Evolutionary conservation across 129 eudicot species (phyloP), one percentile per base, ranked within the genome.

Genomic region (Flaveria bidentis): DNA sequence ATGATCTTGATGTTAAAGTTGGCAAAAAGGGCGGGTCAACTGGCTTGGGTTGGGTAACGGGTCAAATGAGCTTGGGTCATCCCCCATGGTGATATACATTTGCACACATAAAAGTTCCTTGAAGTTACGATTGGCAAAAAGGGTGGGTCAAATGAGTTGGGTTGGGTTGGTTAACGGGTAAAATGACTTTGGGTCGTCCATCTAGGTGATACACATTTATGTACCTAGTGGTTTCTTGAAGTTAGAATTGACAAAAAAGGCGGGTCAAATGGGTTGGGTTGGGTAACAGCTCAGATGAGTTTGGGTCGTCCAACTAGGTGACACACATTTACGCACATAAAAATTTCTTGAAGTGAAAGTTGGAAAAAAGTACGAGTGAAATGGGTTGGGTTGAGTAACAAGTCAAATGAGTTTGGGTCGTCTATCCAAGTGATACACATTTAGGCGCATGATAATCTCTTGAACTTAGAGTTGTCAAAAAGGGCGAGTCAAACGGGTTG

Each of bases 251-350:
- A 14, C 2, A 45, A 9, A 45, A 8, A 1, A 14, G 2, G 2
- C 50, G 14, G 13, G 50, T 45, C 50, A 45, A 25, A 22, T 2
- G 2, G 8, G 16, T 22, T 3, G 6, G 8, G 17, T 23, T 57
- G 64, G 28, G 30, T 18, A 9, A 57, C 64, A 15, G 14, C 16
- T 57, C 33, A 57, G 22, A 57, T 15, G 18, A 45, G 0, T 45
- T 45, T 45, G 50, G 50, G 13, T 45, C 89, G 98, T 67, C 97
- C 98, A 22, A 64, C 73, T 13, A 89, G 94, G 99, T 94, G 74
- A 78, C 39, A 1, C 18, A 1, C 47, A 13, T 12, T 16, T 57
- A 74, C 0, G 4, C 42, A 7, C 16, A 20, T 44, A 42, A 2
- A 2, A 9, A 0, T 28, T 33, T 64, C 69, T 30, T 64, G 39